Conservation (phyloP, 2,329 filamentous ascomycete genomes). For the Cladosporium sp. region DNA sequence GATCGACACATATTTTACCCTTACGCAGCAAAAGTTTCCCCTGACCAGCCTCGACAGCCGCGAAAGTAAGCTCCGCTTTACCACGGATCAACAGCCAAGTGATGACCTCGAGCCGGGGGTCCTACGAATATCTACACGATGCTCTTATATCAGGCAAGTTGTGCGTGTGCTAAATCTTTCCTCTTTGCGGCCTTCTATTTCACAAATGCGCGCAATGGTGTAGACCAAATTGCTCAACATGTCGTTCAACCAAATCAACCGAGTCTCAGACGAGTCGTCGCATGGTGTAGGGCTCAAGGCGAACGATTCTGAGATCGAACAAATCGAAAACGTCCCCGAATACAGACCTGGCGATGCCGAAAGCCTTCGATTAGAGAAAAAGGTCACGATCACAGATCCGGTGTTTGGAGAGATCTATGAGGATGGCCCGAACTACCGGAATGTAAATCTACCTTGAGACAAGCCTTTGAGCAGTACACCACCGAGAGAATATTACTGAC, state of each 20-base stretch:
- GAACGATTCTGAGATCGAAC: not conserved
- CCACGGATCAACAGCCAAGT: not conserved
- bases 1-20: slow-evolving; percentile 1
- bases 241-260: not conserved
- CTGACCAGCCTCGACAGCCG: not conserved
- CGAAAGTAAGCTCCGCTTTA: not conserved
- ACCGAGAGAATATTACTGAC: slow-evolving; percentile 35
- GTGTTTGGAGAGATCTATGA: slow-evolving; percentile 41
- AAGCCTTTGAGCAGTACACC: slow-evolving; percentile 45
- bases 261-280: not conserved
- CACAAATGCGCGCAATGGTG: not conserved
- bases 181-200: not conserved
- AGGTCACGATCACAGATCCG: slow-evolving; percentile 27
- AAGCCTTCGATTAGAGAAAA: slow-evolving; percentile 3
- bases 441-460: slow-evolving; percentile 42
- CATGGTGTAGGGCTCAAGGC: not conserved
- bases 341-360: slow-evolving; percentile 7
- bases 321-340: not conserved
- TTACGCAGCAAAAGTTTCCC: slow-evolving; percentile 8
- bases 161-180: not conserved
- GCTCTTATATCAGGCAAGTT: not conserved
- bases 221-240: not conserved
- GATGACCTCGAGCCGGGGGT: not conserved
- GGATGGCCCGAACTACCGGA: slow-evolving; percentile 37
- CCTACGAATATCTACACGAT: not conserved